Evolutionary conservation across 768 basidiomycete species (phyloP).

Genomic region (Pleurotus eryngii): DNA sequence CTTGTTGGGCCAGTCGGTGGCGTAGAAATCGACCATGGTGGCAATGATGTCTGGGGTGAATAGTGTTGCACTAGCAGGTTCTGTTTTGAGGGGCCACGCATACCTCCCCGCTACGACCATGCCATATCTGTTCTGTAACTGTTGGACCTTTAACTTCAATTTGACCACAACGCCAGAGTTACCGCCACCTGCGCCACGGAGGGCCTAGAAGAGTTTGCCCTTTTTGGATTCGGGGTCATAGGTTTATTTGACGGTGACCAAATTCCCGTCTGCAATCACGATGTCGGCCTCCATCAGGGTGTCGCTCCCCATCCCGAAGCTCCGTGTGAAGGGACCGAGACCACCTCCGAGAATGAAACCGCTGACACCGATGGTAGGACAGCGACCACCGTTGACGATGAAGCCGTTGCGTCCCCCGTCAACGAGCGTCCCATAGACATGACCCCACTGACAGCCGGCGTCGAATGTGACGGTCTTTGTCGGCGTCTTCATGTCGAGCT

Average conservation of each 20-base stretch:
- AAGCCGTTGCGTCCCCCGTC: conserved; percentile 12
- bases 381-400: conserved; percentile 13
- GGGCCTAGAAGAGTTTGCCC: conserved; percentile 15
- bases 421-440: conserved; percentile 14
- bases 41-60: conserved; percentile 10
- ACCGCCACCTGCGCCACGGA: conserved; percentile 12
- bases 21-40: conserved; percentile 13
- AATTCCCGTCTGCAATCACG: conserved; percentile 12
- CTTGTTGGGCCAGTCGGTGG: conserved; percentile 13
- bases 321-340: conserved; percentile 14
- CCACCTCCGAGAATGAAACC: conserved; percentile 14
- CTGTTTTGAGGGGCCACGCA: conserved; percentile 9
- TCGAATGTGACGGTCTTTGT: conserved; percentile 12
- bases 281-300: conserved; percentile 9
- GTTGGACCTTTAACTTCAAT: conserved; percentile 11
- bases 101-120: conserved; percentile 13
- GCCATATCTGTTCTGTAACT: conserved; percentile 2
- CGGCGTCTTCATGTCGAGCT: conserved; percentile 11
- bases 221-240: conserved; percentile 10
- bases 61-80: no score
- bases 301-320: conserved; percentile 16
- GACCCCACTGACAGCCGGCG: conserved; percentile 13
- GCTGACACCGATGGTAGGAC: conserved; percentile 13
- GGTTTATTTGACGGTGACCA: conserved; percentile 13
- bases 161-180: conserved; percentile 15